These are phyloP conservation scores for Cucurbitaria berberidis DNA, from an alignment of 2,329 filamentous ascomycete genomes.

Conservation along the genomic window DNA sequence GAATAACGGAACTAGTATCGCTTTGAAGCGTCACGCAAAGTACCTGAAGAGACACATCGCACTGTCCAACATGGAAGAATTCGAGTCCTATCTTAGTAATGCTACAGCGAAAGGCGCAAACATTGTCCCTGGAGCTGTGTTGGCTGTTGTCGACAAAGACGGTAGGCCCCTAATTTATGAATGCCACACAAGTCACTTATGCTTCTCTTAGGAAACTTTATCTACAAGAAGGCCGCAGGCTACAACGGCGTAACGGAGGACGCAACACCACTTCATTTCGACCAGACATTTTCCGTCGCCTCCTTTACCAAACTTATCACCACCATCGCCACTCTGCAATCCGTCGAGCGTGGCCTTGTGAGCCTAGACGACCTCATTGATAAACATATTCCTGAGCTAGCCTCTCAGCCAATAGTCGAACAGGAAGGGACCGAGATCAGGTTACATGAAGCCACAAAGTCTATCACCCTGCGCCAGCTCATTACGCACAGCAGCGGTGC, in stretches of 20 bases:
- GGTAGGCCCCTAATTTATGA: constrained; percentile 7
- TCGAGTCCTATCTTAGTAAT: constrained; percentile 34
- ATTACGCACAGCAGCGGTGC: constrained; percentile 59
- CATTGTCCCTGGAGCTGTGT: constrained; percentile 21
- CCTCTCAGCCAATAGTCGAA: constrained; percentile 20
- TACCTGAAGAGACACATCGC: neutral
- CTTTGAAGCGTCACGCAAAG: neutral
- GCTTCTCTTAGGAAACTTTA: constrained; percentile 30
- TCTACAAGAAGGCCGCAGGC: constrained; percentile 48
- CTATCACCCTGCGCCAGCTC: constrained; percentile 46
- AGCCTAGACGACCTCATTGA: constrained; percentile 35
- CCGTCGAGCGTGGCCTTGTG: constrained; percentile 36
- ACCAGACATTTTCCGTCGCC: constrained; percentile 58
- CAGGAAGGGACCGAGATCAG: constrained; percentile 6
- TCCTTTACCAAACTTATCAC: constrained; percentile 43
- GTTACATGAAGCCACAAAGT: constrained; percentile 12
- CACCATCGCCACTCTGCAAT: constrained; percentile 37
- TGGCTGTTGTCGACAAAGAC: constrained; percentile 29
- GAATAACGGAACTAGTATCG: neutral
- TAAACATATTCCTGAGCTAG: constrained; percentile 28
- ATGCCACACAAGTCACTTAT: constrained; percentile 21
- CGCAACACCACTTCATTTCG: constrained; percentile 58
- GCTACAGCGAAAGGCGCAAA: constrained; percentile 25
- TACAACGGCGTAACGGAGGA: constrained; percentile 43
- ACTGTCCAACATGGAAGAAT: constrained; percentile 15